These are phyloP conservation scores for Pleomassaria siparia DNA, from an alignment of 2,329 filamentous ascomycete species.

Conservation along the genomic window DNA sequence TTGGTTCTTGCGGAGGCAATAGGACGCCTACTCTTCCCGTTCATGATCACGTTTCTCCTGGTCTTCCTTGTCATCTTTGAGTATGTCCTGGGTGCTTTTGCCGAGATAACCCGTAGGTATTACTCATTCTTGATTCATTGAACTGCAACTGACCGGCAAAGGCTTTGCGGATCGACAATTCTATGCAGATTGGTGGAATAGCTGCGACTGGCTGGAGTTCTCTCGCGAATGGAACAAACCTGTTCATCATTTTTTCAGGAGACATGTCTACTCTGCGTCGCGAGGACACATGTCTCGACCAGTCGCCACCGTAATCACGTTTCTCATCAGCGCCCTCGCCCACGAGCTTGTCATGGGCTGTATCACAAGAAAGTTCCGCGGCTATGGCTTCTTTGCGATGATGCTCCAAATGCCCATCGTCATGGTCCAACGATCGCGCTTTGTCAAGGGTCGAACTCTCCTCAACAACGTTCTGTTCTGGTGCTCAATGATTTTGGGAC, in stretches of 20 bases:
- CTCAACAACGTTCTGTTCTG: constrained; percentile 78
- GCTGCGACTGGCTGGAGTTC: constrained; percentile 91
- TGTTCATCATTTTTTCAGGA: constrained; percentile 90
- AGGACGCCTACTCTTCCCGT: constrained; percentile 89
- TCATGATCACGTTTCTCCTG: constrained; percentile 92
- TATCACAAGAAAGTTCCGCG: constrained; percentile 93
- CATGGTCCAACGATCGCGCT: constrained; percentile 79
- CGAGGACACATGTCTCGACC: constrained; percentile 73
- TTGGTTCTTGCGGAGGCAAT: constrained; percentile 88
- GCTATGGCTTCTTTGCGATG: constrained; percentile 91
- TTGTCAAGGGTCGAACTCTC: constrained; percentile 72
- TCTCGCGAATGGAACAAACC: constrained; percentile 95
- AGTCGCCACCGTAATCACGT: constrained; percentile 84
- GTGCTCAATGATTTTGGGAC: constrained; percentile 85
- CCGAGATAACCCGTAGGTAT: constrained; percentile 73
- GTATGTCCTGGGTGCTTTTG: constrained; percentile 91
- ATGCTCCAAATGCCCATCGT: constrained; percentile 97
- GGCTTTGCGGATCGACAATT: constrained; percentile 91
- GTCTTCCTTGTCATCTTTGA: constrained; percentile 99
- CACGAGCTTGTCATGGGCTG: constrained; percentile 98
- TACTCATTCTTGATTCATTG: constrained; percentile 1
- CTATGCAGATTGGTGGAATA: constrained; percentile 76
- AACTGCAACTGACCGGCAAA: constrained; percentile 16
- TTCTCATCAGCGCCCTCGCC: constrained; percentile 82
- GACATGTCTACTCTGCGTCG: constrained; percentile 89